Evolutionary conservation across 2,329 filamentous ascomycete species (phyloP), one percentile per base, ranked within the genome.

Genomic region (Colletotrichum noveboracense): DNA sequence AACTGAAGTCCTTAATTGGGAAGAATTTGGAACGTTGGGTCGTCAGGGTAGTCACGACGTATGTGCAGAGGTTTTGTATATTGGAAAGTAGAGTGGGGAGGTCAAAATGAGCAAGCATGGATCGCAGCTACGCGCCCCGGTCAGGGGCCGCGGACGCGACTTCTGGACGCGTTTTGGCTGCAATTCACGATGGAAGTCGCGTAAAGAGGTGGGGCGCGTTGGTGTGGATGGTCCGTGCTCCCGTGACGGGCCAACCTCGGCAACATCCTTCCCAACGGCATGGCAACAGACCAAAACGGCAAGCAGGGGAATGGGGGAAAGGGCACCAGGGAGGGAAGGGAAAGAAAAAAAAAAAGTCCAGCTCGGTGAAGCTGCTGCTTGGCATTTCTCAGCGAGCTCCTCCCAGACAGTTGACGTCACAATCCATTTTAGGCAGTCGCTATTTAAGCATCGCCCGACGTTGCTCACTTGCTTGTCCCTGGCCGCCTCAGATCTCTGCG

Each of bases 21-120:
- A 48, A 38, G 70, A 65, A 58, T 26, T 52, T 60, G 58, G 64
- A 56, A 58, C 56, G 34, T 32, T 32, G 24, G 34, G 9, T 52
- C 43, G 34, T 2, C n/a, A 24, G 34, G 64, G 68, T 72, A 75
- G 72, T 52, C 43, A 55, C 64, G 56, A 72, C n/a, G 69, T 62
- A 48, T 36, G 52, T 52, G 72, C 71, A 65, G 64, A 75, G 73
- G 70, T 73, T 75, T 75, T 75, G 73, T 75, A 73, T 21, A 73
- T 58, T 67, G 56, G 73, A 56, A 68, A 73, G 73, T 65, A 28
- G 70, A 68, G 73, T 75, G 73, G 73, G 73, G 73, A 73, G 73
- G 5, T 52, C 32, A 60, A 75, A 68, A 73, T 65, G 56, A 75
- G 66, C 55, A 48, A 68, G 64, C 73, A 73, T 64, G 62, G 38